Conservation (phyloP, 2,329 filamentous ascomycete genomes). For the Clarireedia monteithiana region DNA sequence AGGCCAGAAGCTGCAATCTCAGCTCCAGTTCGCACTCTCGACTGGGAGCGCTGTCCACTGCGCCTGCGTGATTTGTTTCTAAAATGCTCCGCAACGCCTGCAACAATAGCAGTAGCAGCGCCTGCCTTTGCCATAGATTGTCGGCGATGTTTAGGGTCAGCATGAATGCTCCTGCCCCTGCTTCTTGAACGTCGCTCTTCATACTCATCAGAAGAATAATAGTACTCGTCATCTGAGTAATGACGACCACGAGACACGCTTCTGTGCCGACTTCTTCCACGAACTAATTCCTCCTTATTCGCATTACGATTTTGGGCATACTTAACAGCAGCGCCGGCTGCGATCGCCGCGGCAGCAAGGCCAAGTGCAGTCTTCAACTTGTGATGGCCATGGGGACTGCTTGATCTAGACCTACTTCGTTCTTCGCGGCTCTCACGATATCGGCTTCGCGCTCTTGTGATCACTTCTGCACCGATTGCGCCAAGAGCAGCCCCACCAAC, state of each 20-base stretch:
- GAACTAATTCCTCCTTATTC: conserved; percentile 49
- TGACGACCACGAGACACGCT: conserved; percentile 33
- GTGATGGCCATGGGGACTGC: conserved; percentile 31
- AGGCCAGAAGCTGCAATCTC: conserved; percentile 54
- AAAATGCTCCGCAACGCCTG: conserved; percentile 50
- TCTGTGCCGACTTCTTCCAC: conserved; percentile 44
- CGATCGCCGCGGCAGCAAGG: conserved; percentile 54
- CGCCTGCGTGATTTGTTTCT: conserved; percentile 45
- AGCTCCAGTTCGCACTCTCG: conserved; percentile 41
- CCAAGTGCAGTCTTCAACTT: conserved; percentile 54
- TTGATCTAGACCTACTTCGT: conserved; percentile 29
- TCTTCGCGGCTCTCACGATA: conserved; percentile 45
- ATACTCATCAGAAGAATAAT: conserved; percentile 17
- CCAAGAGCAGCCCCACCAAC: conserved; percentile 51
- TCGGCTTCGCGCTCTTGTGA: conserved; percentile 52
- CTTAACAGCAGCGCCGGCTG: conserved; percentile 57
- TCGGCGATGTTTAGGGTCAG: conserved; percentile 39
- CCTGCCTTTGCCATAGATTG: conserved; percentile 28
- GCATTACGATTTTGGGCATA: conserved; percentile 53
- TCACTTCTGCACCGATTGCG: conserved; percentile 53
- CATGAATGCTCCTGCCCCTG: conserved; percentile 39
- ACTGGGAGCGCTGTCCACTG: conserved; percentile 33
- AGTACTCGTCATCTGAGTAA: conserved; percentile 30
- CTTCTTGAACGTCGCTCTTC: conserved; percentile 29
- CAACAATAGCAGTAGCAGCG: conserved; percentile 48